Evolutionary conservation across 176 grass and related monocot genomes (phyloP), one percentile per base, ranked within the genome.

Genomic region (Aegilops bicornis): DNA sequence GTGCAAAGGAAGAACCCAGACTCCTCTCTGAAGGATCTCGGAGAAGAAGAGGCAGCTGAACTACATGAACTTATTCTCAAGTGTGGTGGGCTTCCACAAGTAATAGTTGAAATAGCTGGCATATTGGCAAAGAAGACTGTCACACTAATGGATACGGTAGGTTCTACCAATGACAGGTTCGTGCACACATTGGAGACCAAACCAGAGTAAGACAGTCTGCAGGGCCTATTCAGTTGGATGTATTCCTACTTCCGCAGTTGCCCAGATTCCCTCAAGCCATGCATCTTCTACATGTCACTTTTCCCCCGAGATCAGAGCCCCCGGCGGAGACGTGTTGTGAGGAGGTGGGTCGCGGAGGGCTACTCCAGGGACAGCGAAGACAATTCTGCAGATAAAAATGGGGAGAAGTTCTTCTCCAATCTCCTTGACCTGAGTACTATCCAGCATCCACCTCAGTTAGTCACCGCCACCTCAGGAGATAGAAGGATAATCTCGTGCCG

Each of bases 301-400:
- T 92, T 86, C 80, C 86, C 69, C 20, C 36, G 8, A 10, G 60
- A 24, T 1, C 6, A 32, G 1, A 2, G 66, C n/a, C 1, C 60
- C 9, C 25, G 77, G 36, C 31, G 79, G 47, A 79, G 48, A 24
- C 78, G 83, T 24, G 35, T 92, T 16, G 19, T 80, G 3, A 84
- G 64, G 84, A 83, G 90, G 1, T 92, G 90, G 90, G 74, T 92
- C 5, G 83, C 79, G 0, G 91, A 89, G 48, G 79, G 91, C 1
- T 85, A 73, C 20, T 30, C 14, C 0, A 30, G 31, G 2, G 56
- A 43, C 8, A 78, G 15, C 0, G 65, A 14, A 16, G 16, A 33
- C 7, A 80, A 31, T 0, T 73, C n/a, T 0, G 80, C 66, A 8
- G 77, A 85, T n/a, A 25, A 90, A 10, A 9, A 37, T 0, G 84